Conservation (phyloP, 2,329 filamentous ascomycete genomes). For the Aspergillus texensis region DNA sequence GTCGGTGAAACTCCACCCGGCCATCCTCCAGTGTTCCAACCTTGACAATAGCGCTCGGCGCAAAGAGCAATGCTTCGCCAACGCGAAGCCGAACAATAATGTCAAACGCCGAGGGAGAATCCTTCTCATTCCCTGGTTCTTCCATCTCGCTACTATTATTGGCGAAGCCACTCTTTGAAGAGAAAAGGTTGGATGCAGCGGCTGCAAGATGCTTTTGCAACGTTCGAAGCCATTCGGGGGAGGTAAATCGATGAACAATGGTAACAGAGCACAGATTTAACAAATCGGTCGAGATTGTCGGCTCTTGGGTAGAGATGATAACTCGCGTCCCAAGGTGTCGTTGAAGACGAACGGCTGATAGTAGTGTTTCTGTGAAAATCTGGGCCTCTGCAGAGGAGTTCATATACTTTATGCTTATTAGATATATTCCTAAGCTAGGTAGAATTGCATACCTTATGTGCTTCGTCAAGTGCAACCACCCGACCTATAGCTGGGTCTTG, state of each 20-base stretch:
- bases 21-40: not conserved
- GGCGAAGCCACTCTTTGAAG: not conserved
- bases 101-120: not conserved
- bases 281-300: constrained; percentile 66
- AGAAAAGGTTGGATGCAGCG: not conserved
- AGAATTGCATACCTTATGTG: constrained; percentile 24
- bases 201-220: constrained; percentile 51
- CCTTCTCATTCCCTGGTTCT: not conserved
- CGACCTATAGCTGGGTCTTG: constrained; percentile 16
- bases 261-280: constrained; percentile 69
- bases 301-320: constrained; percentile 74
- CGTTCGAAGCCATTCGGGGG: constrained; percentile 60
- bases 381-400: constrained; percentile 15
- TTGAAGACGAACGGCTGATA: constrained; percentile 66
- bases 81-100: constrained; percentile 9
- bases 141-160: not conserved
- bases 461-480: constrained; percentile 24
- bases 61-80: constrained; percentile 14
- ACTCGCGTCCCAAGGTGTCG: constrained; percentile 67
- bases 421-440: no score
- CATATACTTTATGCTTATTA: constrained; percentile 19
- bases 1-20: not conserved
- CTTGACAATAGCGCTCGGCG: constrained; percentile 8
- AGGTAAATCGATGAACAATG: constrained; percentile 71
- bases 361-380: constrained; percentile 59